Base-by-base conservation (phyloP, 495 filamentous ascomycete species). In the Amphirosellinia nigrospora region DNA sequence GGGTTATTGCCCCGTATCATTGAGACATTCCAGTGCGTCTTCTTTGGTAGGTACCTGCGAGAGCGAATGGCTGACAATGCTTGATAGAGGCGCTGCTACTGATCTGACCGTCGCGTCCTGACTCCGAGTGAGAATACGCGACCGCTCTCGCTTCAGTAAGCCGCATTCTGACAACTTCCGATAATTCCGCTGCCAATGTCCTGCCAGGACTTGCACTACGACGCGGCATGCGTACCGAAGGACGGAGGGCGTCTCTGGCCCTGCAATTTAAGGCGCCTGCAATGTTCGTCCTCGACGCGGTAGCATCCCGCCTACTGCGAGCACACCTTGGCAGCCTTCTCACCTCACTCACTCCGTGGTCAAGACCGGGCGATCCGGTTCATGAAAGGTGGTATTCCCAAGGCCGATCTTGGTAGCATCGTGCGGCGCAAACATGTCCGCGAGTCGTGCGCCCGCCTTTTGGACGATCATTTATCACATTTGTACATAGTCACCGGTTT, bases 231-330 rank as follows among this genome's bases (percentile, higher is more conserved):
- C n/a, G 21, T 39, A 46, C 64, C 45, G 23, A 36, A 23, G 43
- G 52, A 68, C 52, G n/a, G 50, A 21, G 28, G n/a, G 34, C 11
- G 53, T 55, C 34, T 34, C 32, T 65, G 61, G 41, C 61, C 66
- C 56, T 69, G 66, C 23, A 69, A 62, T 62, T 30, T 69, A 45
- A 28, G 11, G 19, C 23, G 28, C 4, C 41, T 56, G 53, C 41
- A 62, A 21, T 19, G 34, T 59, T 69, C 32, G 63, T 65, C 4
- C 46, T 38, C 21, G 21, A 38, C 61, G 26, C 43, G 43, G 38
- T 50, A 21, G 43, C 19, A 53, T 53, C 16, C 34, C 13, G 63
- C 46, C 45, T 41, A 28, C 46, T 53, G 63, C 36, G 30, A 65
- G 21, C 7, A 26, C 34, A 32, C 32, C 46, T 28, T 65, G 46